These are phyloP conservation scores for Ceratocystis papillata DNA, from an alignment of 2,329 filamentous ascomycete genomes.

Conservation along the genomic window DNA sequence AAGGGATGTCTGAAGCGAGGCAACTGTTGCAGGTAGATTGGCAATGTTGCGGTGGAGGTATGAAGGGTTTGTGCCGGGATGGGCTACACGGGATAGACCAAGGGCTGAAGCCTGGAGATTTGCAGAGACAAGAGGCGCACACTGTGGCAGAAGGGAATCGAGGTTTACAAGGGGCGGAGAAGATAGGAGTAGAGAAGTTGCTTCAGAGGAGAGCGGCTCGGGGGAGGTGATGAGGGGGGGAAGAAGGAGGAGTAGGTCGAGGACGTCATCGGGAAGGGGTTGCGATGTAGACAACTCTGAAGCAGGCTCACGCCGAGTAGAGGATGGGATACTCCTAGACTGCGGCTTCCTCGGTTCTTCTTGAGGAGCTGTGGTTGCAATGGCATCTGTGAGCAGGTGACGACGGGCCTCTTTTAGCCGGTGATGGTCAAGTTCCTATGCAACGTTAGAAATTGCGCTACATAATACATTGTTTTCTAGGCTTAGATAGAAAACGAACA, in stretches of 20 bases:
- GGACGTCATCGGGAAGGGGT: slow-evolving; percentile 35
- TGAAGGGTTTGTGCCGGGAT: slow-evolving; percentile 42
- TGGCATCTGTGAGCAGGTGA: slow-evolving; percentile 42
- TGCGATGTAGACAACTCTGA: slow-evolving; percentile 26
- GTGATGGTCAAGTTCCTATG: slow-evolving; percentile 40
- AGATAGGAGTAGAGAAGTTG: slow-evolving; percentile 38
- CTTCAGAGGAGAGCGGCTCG: slow-evolving; percentile 32
- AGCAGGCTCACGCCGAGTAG: slow-evolving; percentile 25
- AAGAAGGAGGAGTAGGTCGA: slow-evolving; percentile 41
- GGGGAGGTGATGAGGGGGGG: slow-evolving; percentile 37
- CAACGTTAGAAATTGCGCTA: background rate
- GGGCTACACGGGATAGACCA: slow-evolving; percentile 38
- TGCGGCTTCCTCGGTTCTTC: slow-evolving; percentile 27
- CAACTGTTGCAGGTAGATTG: slow-evolving; percentile 36
- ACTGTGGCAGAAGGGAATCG: slow-evolving; percentile 38
- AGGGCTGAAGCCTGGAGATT: slow-evolving; percentile 42
- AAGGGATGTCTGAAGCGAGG: slow-evolving; percentile 32
- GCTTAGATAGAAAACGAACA: slow-evolving; percentile 31
- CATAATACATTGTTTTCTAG: background rate
- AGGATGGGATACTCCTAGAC: slow-evolving; percentile 27
- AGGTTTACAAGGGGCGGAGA: slow-evolving; percentile 42
- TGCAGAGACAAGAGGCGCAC: slow-evolving; percentile 40
- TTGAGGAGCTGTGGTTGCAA: slow-evolving; percentile 37
- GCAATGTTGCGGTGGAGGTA: slow-evolving; percentile 49
- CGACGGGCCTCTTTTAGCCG: slow-evolving; percentile 41